Base-by-base conservation (phyloP, 495 filamentous ascomycete genomes). In the Terfezia boudieri region DNA sequence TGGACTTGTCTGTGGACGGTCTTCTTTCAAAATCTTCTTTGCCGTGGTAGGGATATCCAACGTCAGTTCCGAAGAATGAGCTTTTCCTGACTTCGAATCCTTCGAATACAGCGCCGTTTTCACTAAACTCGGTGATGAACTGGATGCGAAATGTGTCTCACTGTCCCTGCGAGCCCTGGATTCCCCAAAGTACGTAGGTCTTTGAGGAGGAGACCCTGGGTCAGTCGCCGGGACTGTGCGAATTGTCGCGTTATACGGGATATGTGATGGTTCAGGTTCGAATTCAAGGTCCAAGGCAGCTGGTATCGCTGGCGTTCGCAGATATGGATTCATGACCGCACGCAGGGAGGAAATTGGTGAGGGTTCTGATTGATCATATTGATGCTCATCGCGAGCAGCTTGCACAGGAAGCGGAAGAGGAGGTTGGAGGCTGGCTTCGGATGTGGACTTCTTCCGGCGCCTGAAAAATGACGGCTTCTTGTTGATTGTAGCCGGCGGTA, bases 381-480 rank as follows among this genome's bases (percentile, higher is more conserved):
- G 70, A 50, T 35, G 55, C 48, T 43, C 57, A n/a, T 57, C 60
- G 52, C 71, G 62, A 49, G 65, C 66, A 23, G 66, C 67, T 54
- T 56, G 60, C 36, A 63, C 59, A 46, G 58, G 57, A 49, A 51
- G 51, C 43, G 68, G 68, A 41, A 74, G 60, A 26, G 75, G 69
- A 8, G 77, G 77, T 23, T 69, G 69, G 35, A 70, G 73, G 36
- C 66, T 64, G 56, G 64, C 73, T 63, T 76, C 81, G 54, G 69
- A 78, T 53, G 81, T 66, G 3, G 87, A 94, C 69, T 84, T 86
- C 74, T 98, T 98, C 59, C 90, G 76, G 58, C 89, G 74, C 60
- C 90, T 75, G 68, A 98, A 95, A 71, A 98, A 95, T 1, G 88
- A 93, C 4, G 81, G 76, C 66, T 94, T 96, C 70, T 98, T 94